Evolutionary conservation across 805 yeast genomes (phyloP), one percentile per base, ranked within the genome.

Genomic region (Brettanomyces anomalus): DNA sequence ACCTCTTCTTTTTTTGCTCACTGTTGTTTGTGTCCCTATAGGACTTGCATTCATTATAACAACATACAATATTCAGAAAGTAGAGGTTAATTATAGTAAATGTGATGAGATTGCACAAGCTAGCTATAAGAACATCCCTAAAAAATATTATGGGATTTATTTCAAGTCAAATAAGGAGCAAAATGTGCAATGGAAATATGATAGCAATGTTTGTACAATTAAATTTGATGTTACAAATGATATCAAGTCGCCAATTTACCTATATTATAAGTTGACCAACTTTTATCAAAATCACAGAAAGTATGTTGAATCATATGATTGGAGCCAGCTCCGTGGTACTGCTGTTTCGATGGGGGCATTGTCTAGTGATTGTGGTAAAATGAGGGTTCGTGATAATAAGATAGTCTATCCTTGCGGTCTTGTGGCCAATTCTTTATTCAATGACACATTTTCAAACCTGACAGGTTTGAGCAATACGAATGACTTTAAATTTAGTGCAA

Each of bases 211-310:
- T 41, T 90, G 98, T 62, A 66, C 71, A 24, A 53, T 93, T 33
- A 76, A 78, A 54, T 90, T 93, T 64, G 74, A 76, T 34, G 60
- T 87, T 21, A 94, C 96, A 13, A 68, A 68, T 36, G 79, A 79
- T 43, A 70, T 93, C 59, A 70, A 77, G 35, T 75, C 81, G 2
- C 86, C 95, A 3, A 57, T 88, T 7, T 88, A 71, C 58, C 56
- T 87, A 49, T 93, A 86, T 65, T 93, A 93, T 66, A 79, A 80
- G 51, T 68, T 93, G 54, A 88, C 96, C 31, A 87, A 87, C 59
- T 93, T 90, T 62, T 88, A 72, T 61, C 97, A 93, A 61, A 93
- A 93, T 61, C 98, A 93, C 65, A 77, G 98, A 47, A 85, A 93
- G 48, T 93, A 87, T 58, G 97, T 90, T 30, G 79, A 78, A 47